phyloP scores from a whole-genome alignment of 192 early-diverging fungal genomes.

The Spizellomyces punctatus region DNA sequence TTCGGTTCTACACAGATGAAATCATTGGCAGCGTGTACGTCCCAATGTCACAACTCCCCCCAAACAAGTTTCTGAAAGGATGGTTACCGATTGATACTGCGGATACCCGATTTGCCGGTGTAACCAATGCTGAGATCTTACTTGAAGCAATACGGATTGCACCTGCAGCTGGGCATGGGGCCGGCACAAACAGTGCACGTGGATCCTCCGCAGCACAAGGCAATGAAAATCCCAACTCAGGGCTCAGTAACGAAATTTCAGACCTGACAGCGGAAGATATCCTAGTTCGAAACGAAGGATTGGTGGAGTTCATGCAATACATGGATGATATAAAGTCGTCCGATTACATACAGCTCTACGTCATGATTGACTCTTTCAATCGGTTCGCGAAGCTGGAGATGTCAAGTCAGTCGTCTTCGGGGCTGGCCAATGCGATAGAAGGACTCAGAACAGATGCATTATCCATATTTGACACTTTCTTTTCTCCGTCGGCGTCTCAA shows the following conservation, averaged over 20 bases:
- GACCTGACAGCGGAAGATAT: constrained; percentile 12
- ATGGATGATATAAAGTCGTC: constrained; percentile 20
- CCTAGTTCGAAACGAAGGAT: constrained; percentile 11
- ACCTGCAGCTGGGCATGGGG: background rate
- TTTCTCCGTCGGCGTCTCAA: background rate
- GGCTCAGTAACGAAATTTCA: too few relatives aligned
- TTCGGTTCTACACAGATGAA: constrained; percentile 31
- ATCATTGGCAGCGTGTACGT: constrained; percentile 35
- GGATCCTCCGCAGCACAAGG: background rate
- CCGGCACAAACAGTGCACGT: background rate
- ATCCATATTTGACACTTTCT: constrained; percentile 20
- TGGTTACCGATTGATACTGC: constrained; percentile 42
- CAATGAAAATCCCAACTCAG: background rate
- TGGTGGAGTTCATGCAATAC: constrained; percentile 39
- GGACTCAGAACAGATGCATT: constrained; percentile 20
- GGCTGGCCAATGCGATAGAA: background rate
- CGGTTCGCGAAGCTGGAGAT: constrained; percentile 17
- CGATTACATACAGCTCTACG: constrained; percentile 27
- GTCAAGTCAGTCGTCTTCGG: background rate
- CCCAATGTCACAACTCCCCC: constrained; percentile 18
- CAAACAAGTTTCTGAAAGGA: constrained; percentile 32
- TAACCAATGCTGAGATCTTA: constrained; percentile 31
- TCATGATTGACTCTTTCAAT: constrained; percentile 25
- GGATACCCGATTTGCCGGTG: constrained; percentile 13
- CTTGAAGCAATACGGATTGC: constrained; percentile 25